Percentiles rank a stretch among this genome's conserved stretches.
These are phyloP conservation scores for Amylostereum chailletii DNA, from an alignment of 1,284 basidiomycete genomes.

Conservation along the genomic window DNA sequence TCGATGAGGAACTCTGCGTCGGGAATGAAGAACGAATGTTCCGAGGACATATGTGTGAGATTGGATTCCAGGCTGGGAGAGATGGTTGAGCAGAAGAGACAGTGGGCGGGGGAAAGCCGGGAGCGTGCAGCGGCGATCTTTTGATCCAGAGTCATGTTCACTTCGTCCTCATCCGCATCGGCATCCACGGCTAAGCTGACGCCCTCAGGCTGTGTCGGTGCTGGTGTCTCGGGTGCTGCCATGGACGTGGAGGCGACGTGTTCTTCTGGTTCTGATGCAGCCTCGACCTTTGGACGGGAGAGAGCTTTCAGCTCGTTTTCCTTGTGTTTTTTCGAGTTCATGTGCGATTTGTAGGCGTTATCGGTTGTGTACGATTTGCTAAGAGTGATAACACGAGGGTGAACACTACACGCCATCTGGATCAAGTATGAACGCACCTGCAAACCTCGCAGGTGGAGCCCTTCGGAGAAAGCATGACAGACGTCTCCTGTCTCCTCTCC, in stretches of 20 bases:
- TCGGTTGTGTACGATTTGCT: slow-evolving; percentile 89
- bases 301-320: slow-evolving; percentile 63
- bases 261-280: slow-evolving; percentile 9
- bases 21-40: slow-evolving; percentile 95
- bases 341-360: slow-evolving; percentile 84
- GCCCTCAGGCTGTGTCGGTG: slow-evolving; percentile 9
- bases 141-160: slow-evolving; percentile 56
- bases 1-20: slow-evolving; percentile 90
- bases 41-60: slow-evolving; percentile 79
- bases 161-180: slow-evolving; percentile 41
- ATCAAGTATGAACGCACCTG: slow-evolving; percentile 43
- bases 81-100: slow-evolving; percentile 77
- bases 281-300: slow-evolving; percentile 8
- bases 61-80: slow-evolving; percentile 56
- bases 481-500: slow-evolving; percentile 68
- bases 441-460: slow-evolving; percentile 73
- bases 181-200: slow-evolving; percentile 27
- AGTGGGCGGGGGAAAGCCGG: slow-evolving; percentile 55
- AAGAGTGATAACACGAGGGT: slow-evolving; percentile 7
- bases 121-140: slow-evolving; percentile 72
- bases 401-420: background rate
- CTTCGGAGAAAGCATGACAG: slow-evolving; percentile 56
- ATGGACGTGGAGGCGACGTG: slow-evolving; percentile 2
- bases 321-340: slow-evolving; percentile 87
- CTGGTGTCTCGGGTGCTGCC: slow-evolving; percentile 1